Evolutionary conservation across 2,329 filamentous ascomycete genomes (phyloP), one percentile per base, ranked within the genome.

Genomic region (Fusarium lateritium): DNA sequence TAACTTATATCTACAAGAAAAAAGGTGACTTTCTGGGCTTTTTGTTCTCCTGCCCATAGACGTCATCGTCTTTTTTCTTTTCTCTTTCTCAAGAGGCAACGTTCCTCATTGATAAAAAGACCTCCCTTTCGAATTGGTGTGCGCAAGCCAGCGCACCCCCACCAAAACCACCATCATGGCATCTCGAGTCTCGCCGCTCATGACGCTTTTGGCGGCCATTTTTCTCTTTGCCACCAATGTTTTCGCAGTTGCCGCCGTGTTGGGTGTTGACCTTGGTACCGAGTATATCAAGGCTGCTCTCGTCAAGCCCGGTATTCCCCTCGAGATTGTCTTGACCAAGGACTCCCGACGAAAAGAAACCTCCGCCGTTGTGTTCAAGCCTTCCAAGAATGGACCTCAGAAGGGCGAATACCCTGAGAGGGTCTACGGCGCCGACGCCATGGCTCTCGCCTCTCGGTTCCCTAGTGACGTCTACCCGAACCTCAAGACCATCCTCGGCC

Each of bases 301-400:
- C 42, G 95, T 99, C 66, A 98, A 98, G 83, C 96, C 96, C 3
- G 96, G 96, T 65, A 95, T 97, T 53, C 96, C 96, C 13, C 93
- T 99, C 78, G 96, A 99, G 73, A 98, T 99, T 71, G 95, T 99
- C 79, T 88, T 98, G 58, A 98, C 94, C 31, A 99, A 98, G 79
- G 96, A 99, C 82, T 98, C 96, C 31, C 93, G 97, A 80, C 92
- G 96, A 77, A 99, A 99, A 85, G 96, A 99, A 80, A 88, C 88
- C 24, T 93, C 94, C 3, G 94, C 94, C 42, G 90, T 99, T 72
- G 92, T 94, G 43, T 98, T 99, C 84, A 98, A 99, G 82, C 94
- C 94, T 38, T 86, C 89, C n/a, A 88, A 88, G 73, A 83, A 86
- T 75, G 88, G 86, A 56, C 84, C 88, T 62, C 86, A 87, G 75